These are phyloP conservation scores for Verticillium isaacii DNA, from an alignment of 2,329 filamentous ascomycete species.

Conservation along the genomic window DNA sequence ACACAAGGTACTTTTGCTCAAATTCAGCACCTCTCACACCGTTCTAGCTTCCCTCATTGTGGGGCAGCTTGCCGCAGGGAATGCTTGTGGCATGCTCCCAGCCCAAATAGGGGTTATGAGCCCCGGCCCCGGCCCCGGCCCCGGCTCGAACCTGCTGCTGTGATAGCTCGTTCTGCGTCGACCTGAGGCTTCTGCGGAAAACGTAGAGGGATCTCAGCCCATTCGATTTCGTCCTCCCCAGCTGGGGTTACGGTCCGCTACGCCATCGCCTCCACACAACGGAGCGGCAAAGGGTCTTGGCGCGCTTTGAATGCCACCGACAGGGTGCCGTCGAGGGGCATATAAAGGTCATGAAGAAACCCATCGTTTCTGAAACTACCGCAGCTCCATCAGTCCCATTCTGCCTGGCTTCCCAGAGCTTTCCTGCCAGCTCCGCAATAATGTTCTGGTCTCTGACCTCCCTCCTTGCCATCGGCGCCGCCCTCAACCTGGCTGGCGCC, in stretches of 20 bases:
- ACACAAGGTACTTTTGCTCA: background rate
- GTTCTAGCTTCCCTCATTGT: background rate
- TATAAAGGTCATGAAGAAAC: background rate
- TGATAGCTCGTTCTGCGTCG: background rate
- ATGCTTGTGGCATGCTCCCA: background rate
- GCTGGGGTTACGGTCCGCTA: background rate
- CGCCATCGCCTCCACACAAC: background rate
- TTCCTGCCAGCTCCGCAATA: background rate
- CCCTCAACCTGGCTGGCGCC: background rate
- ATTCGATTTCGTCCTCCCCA: background rate
- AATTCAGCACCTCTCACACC: background rate
- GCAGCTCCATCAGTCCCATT: background rate
- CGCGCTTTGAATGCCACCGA: too few relatives aligned
- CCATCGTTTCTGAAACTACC: background rate
- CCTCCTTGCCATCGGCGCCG: background rate
- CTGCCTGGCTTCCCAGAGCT: too few relatives aligned
- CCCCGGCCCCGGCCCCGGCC: too few relatives aligned
- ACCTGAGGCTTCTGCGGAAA: background rate
- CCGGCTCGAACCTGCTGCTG: background rate
- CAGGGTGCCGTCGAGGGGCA: too few relatives aligned
- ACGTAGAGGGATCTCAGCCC: background rate
- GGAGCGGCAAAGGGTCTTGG: background rate
- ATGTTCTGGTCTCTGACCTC: background rate
- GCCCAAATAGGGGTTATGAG: background rate
- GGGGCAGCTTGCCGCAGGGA: background rate